These are phyloP conservation scores for Bromus sterilis DNA, from an alignment of 176 grass and related monocot species.

Conservation along the genomic window DNA sequence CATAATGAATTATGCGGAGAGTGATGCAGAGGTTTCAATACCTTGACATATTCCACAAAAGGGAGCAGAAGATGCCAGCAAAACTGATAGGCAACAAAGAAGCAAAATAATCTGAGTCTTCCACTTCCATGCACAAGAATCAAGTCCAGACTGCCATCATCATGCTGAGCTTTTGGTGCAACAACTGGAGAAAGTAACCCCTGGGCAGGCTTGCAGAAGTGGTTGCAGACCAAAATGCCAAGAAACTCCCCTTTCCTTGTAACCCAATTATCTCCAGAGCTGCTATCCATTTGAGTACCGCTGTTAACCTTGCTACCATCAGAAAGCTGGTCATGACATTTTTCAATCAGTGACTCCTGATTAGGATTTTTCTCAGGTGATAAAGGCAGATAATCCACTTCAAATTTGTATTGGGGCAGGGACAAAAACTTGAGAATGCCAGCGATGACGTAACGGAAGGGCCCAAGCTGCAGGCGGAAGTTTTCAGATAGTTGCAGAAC, in stretches of 20 bases:
- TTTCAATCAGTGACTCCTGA: slow-evolving; percentile 15
- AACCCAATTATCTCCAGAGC: slow-evolving; percentile 42
- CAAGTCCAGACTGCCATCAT: slow-evolving; percentile 70
- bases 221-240: slow-evolving; percentile 85
- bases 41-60: slow-evolving; percentile 93
- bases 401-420: slow-evolving; percentile 80
- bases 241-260: slow-evolving; percentile 73
- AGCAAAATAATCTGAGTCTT: slow-evolving; percentile 67
- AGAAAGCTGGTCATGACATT: slow-evolving; percentile 20
- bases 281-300: slow-evolving; percentile 5
- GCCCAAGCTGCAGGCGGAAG: slow-evolving; percentile 64
- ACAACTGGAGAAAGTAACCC: slow-evolving; percentile 68
- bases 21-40: slow-evolving; percentile 9
- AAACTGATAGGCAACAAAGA: slow-evolving; percentile 72
- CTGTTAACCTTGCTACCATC: slow-evolving; percentile 2
- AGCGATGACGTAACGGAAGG: slow-evolving; percentile 67
- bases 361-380: slow-evolving; percentile 32
- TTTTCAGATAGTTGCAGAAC: slow-evolving; percentile 84
- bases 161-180: slow-evolving; percentile 65
- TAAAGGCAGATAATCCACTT: slow-evolving; percentile 73
- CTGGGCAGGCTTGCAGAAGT: slow-evolving; percentile 76
- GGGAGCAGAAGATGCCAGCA: slow-evolving; percentile 77
- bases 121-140: slow-evolving; percentile 79
- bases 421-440: slow-evolving; percentile 85
- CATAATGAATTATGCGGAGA: not conserved